Base-by-base conservation (phyloP, 2,329 filamentous ascomycete genomes). In the Myriosclerotinia scirpicola region DNA sequence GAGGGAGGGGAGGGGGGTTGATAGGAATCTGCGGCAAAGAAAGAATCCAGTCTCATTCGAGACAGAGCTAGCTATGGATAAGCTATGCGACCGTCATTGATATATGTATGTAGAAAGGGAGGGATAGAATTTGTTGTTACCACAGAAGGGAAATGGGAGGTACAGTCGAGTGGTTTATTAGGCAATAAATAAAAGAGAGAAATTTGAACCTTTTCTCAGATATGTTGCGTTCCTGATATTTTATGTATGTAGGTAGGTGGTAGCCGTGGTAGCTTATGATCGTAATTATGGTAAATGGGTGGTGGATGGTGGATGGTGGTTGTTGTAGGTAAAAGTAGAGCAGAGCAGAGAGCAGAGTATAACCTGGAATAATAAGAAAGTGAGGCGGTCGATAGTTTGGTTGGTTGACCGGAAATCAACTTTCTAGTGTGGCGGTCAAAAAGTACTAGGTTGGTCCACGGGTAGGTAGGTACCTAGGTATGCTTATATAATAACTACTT, bases 21-120 rank as follows among this genome's bases (percentile, higher is more conserved):
- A 17, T 20, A 53, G 44, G 42, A 54, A 34, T 38, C 30, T 54
- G 55, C 26, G 60, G 20, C 20, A 54, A 38, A 54, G 44, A 52
- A 52, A 52, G 44, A 58, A 50, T 26, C 17, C 54, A 54, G 44
- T 53, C 64, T 53, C 64, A 60, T 65, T 50, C 30, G 52, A 55
- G 60, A 63, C 40, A 63, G 48, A 54, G 58, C 58, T 36, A 61
- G 55, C 40, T n/a, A 44, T 44, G 30, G 44, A 61, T 61, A 52
- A 61, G 58, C 58, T 61, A 61, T 22, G 53, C 34, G n/a, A 61
- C 58, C n/a, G 46, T 61, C 44, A 61, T 61, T 61, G 58, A 61
- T 61, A 61, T 61, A n/a, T n/a, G n/a, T n/a, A n/a, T n/a, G n/a
- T n/a, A 40, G 58, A 40, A 60, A 50, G 44, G 58, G 34, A 50